Evolutionary conservation across 202 grass and related monocot species (phyloP), one percentile per base, ranked within the genome.

Genomic region (Schoenoplectus tabernaemontani): DNA sequence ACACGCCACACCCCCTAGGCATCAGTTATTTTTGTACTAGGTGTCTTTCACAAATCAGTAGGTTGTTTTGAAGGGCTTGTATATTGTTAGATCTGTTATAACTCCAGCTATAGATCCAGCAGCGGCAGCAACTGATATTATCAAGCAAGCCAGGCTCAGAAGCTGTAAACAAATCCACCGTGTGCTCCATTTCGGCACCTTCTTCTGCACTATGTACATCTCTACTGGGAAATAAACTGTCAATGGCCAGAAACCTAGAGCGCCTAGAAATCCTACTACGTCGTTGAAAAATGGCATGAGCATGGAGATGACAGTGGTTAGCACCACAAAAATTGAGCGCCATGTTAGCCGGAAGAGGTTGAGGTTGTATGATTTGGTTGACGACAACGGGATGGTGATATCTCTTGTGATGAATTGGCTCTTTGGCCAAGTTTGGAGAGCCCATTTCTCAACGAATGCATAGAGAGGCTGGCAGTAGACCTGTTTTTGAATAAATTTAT

Each of bases 201-300:
- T 92, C 84, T 89, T 98, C 78, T 98, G 95, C 67, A 94, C 91
- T 67, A 98, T 98, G 86, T 28, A 96, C 91, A 93, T 93, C 86
- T 93, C 88, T 50, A 93, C 88, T 16, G 91, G 88, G 82, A 93
- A 93, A 73, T 87, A 93, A 16, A 93, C 91, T 64, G 84, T 93
- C 42, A 93, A 80, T 8, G 86, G 91, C 91, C 88, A 93, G 91
- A 93, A 93, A 88, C 91, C 95, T 0, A 99, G 61, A n/a, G 96
- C 91, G 3, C 96, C 96, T 1, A 99, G 89, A 13, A 99, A 81
- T 0, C 91, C 96, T 12, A 99, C 96, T 17, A 99, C 88, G 54
- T 99, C 96, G 69, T 99, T 99, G 91, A 99, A 95, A 85, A 99
- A 99, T 0, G 96, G 96, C 38, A 99, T 82, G 6, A 98, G 91